phyloP scores from a whole-genome alignment of 352 stramenopile genomes.

The Phytophthora pisi region DNA sequence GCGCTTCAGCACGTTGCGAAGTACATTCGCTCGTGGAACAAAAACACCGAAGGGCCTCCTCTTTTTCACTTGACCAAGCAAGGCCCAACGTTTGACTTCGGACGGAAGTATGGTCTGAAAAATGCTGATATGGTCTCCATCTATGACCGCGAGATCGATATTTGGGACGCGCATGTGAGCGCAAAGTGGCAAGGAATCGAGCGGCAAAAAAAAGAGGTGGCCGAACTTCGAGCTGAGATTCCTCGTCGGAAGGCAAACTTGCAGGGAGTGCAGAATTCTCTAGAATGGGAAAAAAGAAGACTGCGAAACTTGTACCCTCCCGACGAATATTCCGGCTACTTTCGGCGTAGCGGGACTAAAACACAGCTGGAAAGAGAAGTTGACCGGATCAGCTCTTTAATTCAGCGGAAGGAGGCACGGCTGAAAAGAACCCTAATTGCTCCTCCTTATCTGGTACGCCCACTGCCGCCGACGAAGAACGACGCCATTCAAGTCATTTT shows the following conservation, averaged over 20 bases:
- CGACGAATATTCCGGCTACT: no score
- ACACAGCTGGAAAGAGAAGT: no score
- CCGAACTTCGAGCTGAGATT: constrained; percentile 11
- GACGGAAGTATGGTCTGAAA: constrained; percentile 24
- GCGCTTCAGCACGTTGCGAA: constrained; percentile 37
- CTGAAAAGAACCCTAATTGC: constrained; percentile 25
- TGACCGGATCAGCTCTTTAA: background rate
- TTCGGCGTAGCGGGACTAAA: no score
- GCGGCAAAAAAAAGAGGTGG: constrained; percentile 32
- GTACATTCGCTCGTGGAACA: constrained; percentile 55
- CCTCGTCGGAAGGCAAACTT: background rate
- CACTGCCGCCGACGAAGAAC: constrained; percentile 29
- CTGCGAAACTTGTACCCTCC: no score
- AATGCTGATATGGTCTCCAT: no score
- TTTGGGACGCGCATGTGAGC: no score
- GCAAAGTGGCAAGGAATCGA: no score
- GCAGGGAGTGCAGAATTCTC: no score
- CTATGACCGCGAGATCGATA: constrained; percentile 2
- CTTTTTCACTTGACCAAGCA: constrained; percentile 56
- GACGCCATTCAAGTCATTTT: constrained; percentile 50
- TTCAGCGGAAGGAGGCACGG: constrained; percentile 1
- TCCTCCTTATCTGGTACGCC: constrained; percentile 38
- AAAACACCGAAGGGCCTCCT: background rate
- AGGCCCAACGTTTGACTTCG: constrained; percentile 49
- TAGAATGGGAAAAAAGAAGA: no score